A percentile compares a stretch with the other conserved stretches of the same genome.
Conservation (phyloP, 306 rosid species). For the Biancaea sappan region DNA sequence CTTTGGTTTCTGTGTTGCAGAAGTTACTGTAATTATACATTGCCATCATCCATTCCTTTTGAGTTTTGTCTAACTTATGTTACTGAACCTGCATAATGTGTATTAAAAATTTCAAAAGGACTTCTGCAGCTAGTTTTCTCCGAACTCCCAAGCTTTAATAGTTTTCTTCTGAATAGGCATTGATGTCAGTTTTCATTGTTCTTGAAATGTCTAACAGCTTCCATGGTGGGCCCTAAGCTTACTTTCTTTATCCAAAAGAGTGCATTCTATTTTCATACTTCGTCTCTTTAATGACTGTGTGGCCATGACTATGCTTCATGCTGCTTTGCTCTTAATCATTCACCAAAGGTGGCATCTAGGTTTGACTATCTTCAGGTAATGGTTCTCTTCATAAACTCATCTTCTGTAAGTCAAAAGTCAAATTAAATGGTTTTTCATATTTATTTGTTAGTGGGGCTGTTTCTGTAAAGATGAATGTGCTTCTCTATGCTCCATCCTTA, state of each 20-base stretch:
- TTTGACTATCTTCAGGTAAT: slow-evolving; percentile 84
- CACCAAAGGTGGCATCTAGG: slow-evolving; percentile 83
- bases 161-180: slow-evolving; percentile 2
- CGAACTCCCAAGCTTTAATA: background rate
- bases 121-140: background rate
- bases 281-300: slow-evolving; percentile 92
- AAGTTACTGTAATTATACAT: background rate
- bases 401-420: slow-evolving; percentile 6
- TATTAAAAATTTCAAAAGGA: background rate
- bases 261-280: slow-evolving; percentile 89
- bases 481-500: slow-evolving; percentile 88
- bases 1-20: background rate
- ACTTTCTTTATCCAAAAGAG: slow-evolving; percentile 87
- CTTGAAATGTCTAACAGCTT: slow-evolving; percentile 53
- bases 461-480: slow-evolving; percentile 95
- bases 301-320: slow-evolving; percentile 79
- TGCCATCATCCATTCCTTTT: background rate
- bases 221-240: slow-evolving; percentile 87
- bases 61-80: background rate
- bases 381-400: slow-evolving; percentile 1
- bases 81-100: background rate
- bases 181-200: slow-evolving; percentile 13
- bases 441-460: slow-evolving; percentile 74
- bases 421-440: slow-evolving; percentile 33
- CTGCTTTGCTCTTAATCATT: slow-evolving; percentile 66